These are phyloP conservation scores for Aechmea fasciata DNA, from an alignment of 176 grass and related monocot genomes.

Conservation along the genomic window DNA sequence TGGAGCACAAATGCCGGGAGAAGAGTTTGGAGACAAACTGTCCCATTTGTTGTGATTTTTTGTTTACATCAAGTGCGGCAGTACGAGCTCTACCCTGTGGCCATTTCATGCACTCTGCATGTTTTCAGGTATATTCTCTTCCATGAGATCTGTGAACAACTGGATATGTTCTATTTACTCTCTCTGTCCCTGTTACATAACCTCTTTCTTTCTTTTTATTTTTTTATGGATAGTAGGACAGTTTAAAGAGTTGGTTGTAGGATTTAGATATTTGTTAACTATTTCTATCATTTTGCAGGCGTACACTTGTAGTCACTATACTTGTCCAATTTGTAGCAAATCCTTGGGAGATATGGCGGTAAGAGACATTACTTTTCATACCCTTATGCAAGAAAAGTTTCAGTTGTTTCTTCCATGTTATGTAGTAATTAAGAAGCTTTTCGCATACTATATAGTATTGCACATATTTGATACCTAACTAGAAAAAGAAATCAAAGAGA, in stretches of 20 bases:
- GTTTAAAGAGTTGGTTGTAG: background rate
- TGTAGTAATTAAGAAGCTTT: background rate
- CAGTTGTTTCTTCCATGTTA: background rate
- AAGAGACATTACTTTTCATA: background rate
- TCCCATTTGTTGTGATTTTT: constrained; percentile 70
- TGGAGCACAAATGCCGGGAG: constrained; percentile 72
- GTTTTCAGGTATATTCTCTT: constrained; percentile 58
- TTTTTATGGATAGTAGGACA: background rate
- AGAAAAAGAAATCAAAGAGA: too few relatives aligned
- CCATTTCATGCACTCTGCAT: constrained; percentile 92
- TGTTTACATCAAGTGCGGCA: constrained; percentile 78
- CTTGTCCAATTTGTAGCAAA: constrained; percentile 79
- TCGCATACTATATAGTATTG: too few relatives aligned
- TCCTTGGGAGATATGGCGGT: constrained; percentile 89
- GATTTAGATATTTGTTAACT: background rate
- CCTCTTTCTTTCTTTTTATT: background rate
- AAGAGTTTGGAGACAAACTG: constrained; percentile 82
- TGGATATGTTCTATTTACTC: background rate
- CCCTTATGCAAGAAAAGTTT: background rate
- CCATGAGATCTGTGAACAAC: background rate
- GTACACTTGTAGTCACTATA: constrained; percentile 85
- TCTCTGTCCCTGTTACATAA: background rate
- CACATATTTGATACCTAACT: too few relatives aligned
- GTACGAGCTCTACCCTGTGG: constrained; percentile 75
- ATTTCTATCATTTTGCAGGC: constrained; percentile 32